Evolutionary conservation across 345 rosid genomes (phyloP), one percentile per base, ranked within the genome.

Genomic region (Melaleuca alternifolia): DNA sequence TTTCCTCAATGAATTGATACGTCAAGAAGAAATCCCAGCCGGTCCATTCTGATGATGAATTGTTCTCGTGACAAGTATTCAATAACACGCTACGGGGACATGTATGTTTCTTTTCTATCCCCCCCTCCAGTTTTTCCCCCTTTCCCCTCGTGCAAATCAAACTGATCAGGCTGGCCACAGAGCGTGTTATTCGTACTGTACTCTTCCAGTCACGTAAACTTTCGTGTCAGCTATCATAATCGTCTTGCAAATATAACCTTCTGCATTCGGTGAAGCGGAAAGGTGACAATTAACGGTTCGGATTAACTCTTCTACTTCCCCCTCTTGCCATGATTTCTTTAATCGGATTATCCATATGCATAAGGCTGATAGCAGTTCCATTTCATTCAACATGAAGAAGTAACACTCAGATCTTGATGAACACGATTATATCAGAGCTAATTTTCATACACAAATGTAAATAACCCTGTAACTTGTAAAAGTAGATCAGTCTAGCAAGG

Each of bases 231-330:
- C 11, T 50, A 51, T 75, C 46, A 12, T 50, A 14, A 76, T 30
- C 5, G 20, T 50, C 76, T 71, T 53, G 86, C 87, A 92, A 95
- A 91, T 12, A n/a, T 11, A 12, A n/a, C 16, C 33, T 59, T 59
- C 65, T 11, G 65, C 2, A 4, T n/a, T 28, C 33, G 33, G 71
- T 59, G 71, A 59, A 59, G 33, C 6, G 18, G 33, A 59, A 12
- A 5, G 71, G 71, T 1, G 71, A 12, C 71, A 12, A 59, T 59
- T 26, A 0, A 59, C 6, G 11, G 33, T n/a, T 59, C 16, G 28
- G 33, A 59, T 59, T 12, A 0, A 59, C 33, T n/a, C 33, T 59
- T 59, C 26, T n/a, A n/a, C 33, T 59, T 59, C 18, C 33, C 26
- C 71, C 8, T 26, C 33, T n/a, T n/a, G 71, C 79, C 23, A 71